These are phyloP conservation scores for Boletus speciosus DNA, from an alignment of 768 basidiomycete genomes.

Conservation along the genomic window DNA sequence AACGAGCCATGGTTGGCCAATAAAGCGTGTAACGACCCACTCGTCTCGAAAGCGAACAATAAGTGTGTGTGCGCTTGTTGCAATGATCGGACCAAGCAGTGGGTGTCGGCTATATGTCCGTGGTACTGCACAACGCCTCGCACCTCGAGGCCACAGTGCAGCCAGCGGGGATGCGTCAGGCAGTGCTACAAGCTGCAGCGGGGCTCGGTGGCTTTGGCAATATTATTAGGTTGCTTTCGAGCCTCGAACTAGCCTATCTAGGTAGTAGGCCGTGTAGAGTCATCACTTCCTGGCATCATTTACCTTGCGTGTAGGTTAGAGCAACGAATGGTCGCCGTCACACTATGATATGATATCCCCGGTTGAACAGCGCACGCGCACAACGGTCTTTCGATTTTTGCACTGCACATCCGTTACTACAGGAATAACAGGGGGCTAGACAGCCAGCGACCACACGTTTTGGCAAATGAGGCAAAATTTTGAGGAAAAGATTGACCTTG, in stretches of 20 bases:
- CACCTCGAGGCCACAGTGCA: conserved; percentile 25
- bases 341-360: neutral
- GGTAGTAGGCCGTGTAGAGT: neutral
- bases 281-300: neutral
- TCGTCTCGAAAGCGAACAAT: conserved; percentile 2
- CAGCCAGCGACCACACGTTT: neutral
- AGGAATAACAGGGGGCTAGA: neutral
- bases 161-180: conserved; percentile 17
- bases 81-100: conserved; percentile 8
- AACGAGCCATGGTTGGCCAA: conserved; percentile 22
- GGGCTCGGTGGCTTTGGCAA: neutral
- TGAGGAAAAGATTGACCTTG: neutral
- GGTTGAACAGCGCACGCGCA: neutral
- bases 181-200: conserved; percentile 9
- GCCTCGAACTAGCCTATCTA: neutral
- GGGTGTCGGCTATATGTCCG: conserved; percentile 15
- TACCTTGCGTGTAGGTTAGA: neutral
- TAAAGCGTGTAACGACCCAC: neutral
- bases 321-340: neutral
- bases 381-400: neutral
- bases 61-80: neutral
- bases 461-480: neutral
- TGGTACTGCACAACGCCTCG: conserved; percentile 12
- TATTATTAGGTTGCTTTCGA: neutral
- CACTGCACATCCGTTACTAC: neutral